Percentiles rank a stretch among this genome's conserved stretches.
Evolutionary conservation across 108 stramenopile species (phyloP).

Genomic region (Cyclotella choctawhatcheeana): DNA sequence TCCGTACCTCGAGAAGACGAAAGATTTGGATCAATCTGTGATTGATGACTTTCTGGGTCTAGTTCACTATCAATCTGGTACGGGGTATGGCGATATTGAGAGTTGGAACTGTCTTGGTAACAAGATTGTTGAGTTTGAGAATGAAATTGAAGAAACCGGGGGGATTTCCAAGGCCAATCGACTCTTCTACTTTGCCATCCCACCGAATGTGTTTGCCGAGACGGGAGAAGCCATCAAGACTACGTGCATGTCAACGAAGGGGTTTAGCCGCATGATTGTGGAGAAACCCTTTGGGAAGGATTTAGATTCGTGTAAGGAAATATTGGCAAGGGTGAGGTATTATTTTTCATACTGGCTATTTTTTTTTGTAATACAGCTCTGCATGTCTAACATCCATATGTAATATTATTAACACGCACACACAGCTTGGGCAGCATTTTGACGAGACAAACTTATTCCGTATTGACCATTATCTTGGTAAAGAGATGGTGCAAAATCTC

Average conservation of each 20-base stretch:
- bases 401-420: neutral
- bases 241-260: constrained; percentile 72
- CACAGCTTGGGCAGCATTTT: constrained; percentile 63
- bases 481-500: constrained; percentile 99
- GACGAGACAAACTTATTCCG: constrained; percentile 91
- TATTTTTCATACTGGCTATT: neutral
- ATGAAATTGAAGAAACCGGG: neutral
- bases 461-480: constrained; percentile 99
- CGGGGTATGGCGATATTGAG: constrained; percentile 81
- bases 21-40: constrained; percentile 41
- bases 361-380: no score
- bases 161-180: constrained; percentile 59
- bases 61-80: constrained; percentile 80
- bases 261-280: constrained; percentile 93
- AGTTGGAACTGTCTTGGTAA: constrained; percentile 72
- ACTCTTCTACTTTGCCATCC: constrained; percentile 97
- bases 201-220: constrained; percentile 94
- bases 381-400: no score
- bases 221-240: constrained; percentile 81
- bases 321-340: constrained; percentile 22
- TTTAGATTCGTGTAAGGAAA: constrained; percentile 78
- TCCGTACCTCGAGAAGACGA: constrained; percentile 67
- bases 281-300: constrained; percentile 99
- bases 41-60: constrained; percentile 76
- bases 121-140: constrained; percentile 32